Conservation (phyloP, 2,329 filamentous ascomycete species). For the Beauveria varroae region DNA sequence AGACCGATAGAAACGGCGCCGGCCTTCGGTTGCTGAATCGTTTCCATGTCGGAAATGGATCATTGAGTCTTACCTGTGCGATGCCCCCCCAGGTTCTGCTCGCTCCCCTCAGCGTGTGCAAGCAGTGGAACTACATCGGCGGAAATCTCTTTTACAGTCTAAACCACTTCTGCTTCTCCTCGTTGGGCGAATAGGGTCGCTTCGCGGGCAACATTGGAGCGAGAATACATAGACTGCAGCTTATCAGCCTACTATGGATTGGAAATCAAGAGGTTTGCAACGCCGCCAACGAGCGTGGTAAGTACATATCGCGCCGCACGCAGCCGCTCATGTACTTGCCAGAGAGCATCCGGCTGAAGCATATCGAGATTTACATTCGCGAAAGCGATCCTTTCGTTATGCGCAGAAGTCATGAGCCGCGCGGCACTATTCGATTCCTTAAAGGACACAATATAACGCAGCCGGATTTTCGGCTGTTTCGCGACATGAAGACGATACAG, state of each 20-base stretch:
- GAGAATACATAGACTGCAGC: slow-evolving; percentile 34
- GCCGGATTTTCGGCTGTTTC: slow-evolving; percentile 29
- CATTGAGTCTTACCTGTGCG: slow-evolving; percentile 26
- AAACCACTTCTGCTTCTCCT: slow-evolving; percentile 46
- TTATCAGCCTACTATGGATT: slow-evolving; percentile 36
- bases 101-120: slow-evolving; percentile 30
- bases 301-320: slow-evolving; percentile 31
- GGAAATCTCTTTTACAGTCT: slow-evolving; percentile 38
- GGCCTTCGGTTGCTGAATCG: slow-evolving; percentile 23
- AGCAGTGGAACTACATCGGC: slow-evolving; percentile 32
- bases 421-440: slow-evolving; percentile 18
- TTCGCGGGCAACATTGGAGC: slow-evolving; percentile 37
- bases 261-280: slow-evolving; percentile 28
- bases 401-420: slow-evolving; percentile 31
- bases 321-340: slow-evolving; percentile 27
- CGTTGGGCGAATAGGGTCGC: slow-evolving; percentile 42
- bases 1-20: not conserved
- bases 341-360: slow-evolving; percentile 31
- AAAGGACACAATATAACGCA: slow-evolving; percentile 26
- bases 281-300: slow-evolving; percentile 11
- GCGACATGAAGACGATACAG: slow-evolving; percentile 33
- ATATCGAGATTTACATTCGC: slow-evolving; percentile 31
- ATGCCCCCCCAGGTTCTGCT: slow-evolving; percentile 30
- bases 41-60: slow-evolving; percentile 30
- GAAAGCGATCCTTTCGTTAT: slow-evolving; percentile 25